Base-by-base conservation (phyloP, 2,329 filamentous ascomycete species). In the Colletotrichum cuscutae region DNA sequence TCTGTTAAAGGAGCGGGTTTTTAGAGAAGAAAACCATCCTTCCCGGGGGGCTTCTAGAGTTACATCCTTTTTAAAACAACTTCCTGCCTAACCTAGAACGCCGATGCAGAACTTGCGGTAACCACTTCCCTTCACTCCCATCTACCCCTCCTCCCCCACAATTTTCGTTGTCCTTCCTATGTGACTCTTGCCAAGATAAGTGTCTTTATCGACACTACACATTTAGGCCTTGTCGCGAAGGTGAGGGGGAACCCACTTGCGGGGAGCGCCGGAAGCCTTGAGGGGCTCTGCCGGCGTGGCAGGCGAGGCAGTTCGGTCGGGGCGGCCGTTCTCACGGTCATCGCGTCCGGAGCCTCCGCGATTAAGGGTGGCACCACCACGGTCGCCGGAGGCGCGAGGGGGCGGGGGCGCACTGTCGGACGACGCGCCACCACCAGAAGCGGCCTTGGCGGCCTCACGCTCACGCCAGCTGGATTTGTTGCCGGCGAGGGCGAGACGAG, bases 391-490 rank as follows among this genome's bases (percentile, higher is more conserved):
- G 37, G 80, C 78, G n/a, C 77, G 71, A 67, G 81, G 77, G 54
- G 76, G 75, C 24, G 80, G 88, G 46, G 88, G 83, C 59, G 82
- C 77, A 46, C 71, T 73, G 46, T 73, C 71, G 82, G 42, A 49
- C 8, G 42, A 49, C 19, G 80, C 64, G 79, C 75, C 74, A 13
- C 77, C 77, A n/a, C 78, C 78, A 15, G 76, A 78, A 11, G 79
- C 77, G 46, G 84, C 80, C 77, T 78, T 87, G 73, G 86, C 84
- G 63, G 89, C 90, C 82, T 94, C 89, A 78, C 92, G 91, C 37
- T 95, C 93, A 81, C 93, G 91, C 93, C 93, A 95, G 77, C 88
- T 90, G 67, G 90, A 86, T 84, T 91, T 92, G 73, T 84, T 82
- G 74, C 89, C 88, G 73, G 89, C 83, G 66, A 95, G 88, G 65